Evolutionary conservation across 495 filamentous ascomycete species (phyloP).

Genomic region (Achaetomiella virescens): DNA sequence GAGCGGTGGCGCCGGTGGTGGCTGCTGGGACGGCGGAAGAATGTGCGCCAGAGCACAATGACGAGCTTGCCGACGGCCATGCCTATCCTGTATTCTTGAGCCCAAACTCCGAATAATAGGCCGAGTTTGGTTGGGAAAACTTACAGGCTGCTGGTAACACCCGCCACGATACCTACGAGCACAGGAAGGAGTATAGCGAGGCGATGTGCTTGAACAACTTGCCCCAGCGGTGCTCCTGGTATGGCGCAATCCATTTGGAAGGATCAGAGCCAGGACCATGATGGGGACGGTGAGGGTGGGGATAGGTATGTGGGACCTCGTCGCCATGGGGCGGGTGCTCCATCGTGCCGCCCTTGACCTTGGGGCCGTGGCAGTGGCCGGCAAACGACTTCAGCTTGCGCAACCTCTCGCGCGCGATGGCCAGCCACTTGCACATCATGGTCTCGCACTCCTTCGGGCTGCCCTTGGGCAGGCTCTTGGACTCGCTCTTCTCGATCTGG

Average conservation of each 20-base stretch:
- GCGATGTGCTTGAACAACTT: slow-evolving; percentile 41
- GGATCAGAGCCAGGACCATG: slow-evolving; percentile 2
- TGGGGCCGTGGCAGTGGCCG: slow-evolving; percentile 20
- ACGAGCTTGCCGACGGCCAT: slow-evolving; percentile 46
- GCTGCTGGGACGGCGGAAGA: slow-evolving; percentile 23
- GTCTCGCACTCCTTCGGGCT: slow-evolving; percentile 36
- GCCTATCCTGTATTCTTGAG: slow-evolving; percentile 31
- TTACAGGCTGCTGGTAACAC: slow-evolving; percentile 48
- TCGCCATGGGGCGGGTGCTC: neutral
- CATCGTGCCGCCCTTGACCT: slow-evolving; percentile 8
- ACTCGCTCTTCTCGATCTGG: slow-evolving; percentile 23
- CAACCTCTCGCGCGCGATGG: slow-evolving; percentile 36
- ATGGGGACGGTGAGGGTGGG: slow-evolving; percentile 18
- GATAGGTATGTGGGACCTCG: neutral
- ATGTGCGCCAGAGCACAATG: slow-evolving; percentile 41
- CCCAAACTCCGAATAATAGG: too few relatives aligned
- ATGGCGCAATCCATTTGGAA: neutral
- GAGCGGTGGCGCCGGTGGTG: slow-evolving; percentile 14
- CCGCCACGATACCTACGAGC: slow-evolving; percentile 46
- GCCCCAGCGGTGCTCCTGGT: slow-evolving; percentile 33
- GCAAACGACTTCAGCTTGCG: slow-evolving; percentile 23
- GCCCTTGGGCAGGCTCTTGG: slow-evolving; percentile 19
- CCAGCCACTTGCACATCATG: slow-evolving; percentile 42
- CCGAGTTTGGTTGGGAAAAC: slow-evolving; percentile 21
- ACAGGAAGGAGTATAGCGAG: slow-evolving; percentile 46